These are phyloP conservation scores for Penicillium steckii DNA, from an alignment of 495 filamentous ascomycete genomes.

Conservation along the genomic window DNA sequence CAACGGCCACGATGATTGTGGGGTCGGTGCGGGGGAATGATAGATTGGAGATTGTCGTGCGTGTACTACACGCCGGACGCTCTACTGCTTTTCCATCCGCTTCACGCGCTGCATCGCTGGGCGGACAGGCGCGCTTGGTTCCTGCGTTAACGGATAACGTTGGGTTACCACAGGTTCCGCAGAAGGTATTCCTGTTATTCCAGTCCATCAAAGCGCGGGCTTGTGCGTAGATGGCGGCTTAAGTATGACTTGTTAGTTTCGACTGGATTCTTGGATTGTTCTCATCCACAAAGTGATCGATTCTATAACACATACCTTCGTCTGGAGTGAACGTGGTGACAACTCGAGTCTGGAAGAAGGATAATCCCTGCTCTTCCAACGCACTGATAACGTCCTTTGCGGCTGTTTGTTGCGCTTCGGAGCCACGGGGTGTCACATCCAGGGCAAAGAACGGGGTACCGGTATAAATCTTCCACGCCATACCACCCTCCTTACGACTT, in stretches of 20 bases:
- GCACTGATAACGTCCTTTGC: slow-evolving; percentile 48
- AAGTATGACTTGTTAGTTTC: background rate
- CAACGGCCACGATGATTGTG: slow-evolving; percentile 90
- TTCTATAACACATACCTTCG: slow-evolving; percentile 52
- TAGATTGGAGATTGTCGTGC: slow-evolving; percentile 68
- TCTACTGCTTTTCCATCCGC: slow-evolving; percentile 38
- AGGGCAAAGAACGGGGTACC: slow-evolving; percentile 86
- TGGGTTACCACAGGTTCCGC: slow-evolving; percentile 78
- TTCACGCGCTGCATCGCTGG: slow-evolving; percentile 58
- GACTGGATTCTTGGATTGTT: background rate
- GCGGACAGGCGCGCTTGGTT: slow-evolving; percentile 86
- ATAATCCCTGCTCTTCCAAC: slow-evolving; percentile 57
- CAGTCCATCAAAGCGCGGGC: slow-evolving; percentile 88
- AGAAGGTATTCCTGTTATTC: slow-evolving; percentile 92
- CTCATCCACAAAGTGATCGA: too few species aligned
- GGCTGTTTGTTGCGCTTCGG: slow-evolving; percentile 46
- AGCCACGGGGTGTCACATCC: slow-evolving; percentile 76
- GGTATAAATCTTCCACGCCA: slow-evolving; percentile 60
- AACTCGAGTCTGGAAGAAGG: slow-evolving; percentile 59
- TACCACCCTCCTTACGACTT: slow-evolving; percentile 45
- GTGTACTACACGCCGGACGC: slow-evolving; percentile 70
- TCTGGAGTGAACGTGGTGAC: slow-evolving; percentile 55
- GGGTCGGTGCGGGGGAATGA: slow-evolving; percentile 93
- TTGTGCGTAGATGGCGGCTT: slow-evolving; percentile 88
- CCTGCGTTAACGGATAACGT: slow-evolving; percentile 87